Conservation (phyloP, 305 asterid species). For the Fraxinus velutina region DNA sequence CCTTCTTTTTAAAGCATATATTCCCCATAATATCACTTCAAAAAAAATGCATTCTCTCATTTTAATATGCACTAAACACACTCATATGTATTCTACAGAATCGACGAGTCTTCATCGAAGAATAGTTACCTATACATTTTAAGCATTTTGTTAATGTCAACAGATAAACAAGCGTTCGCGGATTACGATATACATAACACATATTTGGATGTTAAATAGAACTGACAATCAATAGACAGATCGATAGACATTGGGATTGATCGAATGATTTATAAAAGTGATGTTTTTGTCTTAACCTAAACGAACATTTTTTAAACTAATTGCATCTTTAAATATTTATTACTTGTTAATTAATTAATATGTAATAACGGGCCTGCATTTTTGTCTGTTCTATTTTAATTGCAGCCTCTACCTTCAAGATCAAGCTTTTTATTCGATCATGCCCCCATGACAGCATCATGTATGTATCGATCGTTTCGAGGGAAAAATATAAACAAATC, state of each 20-base stretch:
- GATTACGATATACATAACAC: not conserved
- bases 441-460: conserved; percentile 14
- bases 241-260: not conserved
- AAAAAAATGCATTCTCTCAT: too few relatives aligned
- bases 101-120: not conserved
- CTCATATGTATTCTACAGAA: too few relatives aligned
- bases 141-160: not conserved
- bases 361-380: conserved; percentile 14
- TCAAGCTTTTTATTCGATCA: conserved; percentile 30
- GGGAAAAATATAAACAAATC: not conserved
- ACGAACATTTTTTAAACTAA: not conserved
- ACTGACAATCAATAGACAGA: conserved; percentile 20
- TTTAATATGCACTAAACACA: too few relatives aligned
- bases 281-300: conserved; percentile 13
- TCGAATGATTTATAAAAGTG: conserved; percentile 14
- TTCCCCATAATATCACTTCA: too few relatives aligned
- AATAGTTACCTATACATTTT: not conserved
- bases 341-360: conserved; percentile 15
- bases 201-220: not conserved
- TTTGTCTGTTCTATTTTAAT: conserved; percentile 3
- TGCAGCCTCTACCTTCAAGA: conserved; percentile 34
- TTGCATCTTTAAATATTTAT: not conserved
- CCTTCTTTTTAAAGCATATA: too few relatives aligned
- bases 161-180: not conserved
- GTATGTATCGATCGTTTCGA: not conserved